Evolutionary conservation across 371 early-diverging fungal species (phyloP).

Genomic region (Mortierella sp.): DNA sequence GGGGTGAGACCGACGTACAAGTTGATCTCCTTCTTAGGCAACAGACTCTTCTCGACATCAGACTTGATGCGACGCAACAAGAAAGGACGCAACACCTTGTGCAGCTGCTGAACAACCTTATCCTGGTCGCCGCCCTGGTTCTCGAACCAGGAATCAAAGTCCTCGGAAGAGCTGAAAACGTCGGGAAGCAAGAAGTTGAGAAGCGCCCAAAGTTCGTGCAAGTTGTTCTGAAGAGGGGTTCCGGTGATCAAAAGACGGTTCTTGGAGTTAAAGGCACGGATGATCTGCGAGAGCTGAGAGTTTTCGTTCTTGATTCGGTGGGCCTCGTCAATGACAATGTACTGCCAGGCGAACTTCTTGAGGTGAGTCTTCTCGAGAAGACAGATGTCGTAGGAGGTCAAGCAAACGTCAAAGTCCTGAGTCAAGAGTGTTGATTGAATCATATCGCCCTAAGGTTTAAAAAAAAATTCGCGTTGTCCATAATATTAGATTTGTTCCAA

Average conservation of each 20-base stretch:
- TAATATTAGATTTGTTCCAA: background rate
- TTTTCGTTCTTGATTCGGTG: constrained; percentile 99
- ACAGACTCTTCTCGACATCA: constrained; percentile 97
- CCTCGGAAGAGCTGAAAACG: constrained; percentile 93
- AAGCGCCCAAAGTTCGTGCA: constrained; percentile 99
- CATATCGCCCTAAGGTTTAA: constrained; percentile 62
- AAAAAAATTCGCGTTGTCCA: background rate
- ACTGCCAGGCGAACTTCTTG: constrained; percentile 92
- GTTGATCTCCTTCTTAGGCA: constrained; percentile 98
- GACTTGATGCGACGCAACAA: constrained; percentile 98
- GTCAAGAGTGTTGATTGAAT: constrained; percentile 69
- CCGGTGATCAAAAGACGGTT: constrained; percentile 98
- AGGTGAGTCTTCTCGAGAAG: constrained; percentile 91
- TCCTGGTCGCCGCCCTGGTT: constrained; percentile 84
- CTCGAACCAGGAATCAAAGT: constrained; percentile 95
- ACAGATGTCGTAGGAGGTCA: constrained; percentile 99
- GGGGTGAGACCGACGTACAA: constrained; percentile 95
- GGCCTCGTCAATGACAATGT: constrained; percentile 99
- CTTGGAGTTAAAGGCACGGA: constrained; percentile 88
- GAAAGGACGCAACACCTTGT: constrained; percentile 94
- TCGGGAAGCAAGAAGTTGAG: constrained; percentile 98
- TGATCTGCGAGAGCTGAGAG: constrained; percentile 92
- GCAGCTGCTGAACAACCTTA: constrained; percentile 91
- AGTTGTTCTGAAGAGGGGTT: constrained; percentile 99
- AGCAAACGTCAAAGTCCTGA: constrained; percentile 92